Base-by-base conservation (phyloP, 495 filamentous ascomycete species). In the Lentithecium fluviatile region DNA sequence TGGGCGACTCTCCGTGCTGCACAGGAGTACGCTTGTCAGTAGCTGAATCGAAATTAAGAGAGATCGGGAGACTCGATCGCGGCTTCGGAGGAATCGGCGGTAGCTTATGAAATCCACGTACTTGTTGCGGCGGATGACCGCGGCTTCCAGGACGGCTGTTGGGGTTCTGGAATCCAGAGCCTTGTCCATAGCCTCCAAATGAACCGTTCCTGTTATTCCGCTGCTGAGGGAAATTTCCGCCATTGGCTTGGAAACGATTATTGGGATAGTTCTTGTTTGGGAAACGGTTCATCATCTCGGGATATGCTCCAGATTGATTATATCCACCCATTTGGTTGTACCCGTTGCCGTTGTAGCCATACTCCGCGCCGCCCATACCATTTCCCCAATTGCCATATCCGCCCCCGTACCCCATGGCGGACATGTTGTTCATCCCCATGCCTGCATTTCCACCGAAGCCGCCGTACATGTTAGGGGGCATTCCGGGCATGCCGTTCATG, bases 321-420 rank as follows among this genome's bases (percentile, higher is more conserved):
- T 81, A 83, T 75, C 83, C 83, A 79, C 77, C 82, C 82, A 48
- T 58, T 47, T 64, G 67, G 70, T 70, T 68, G 66, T 79, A 93
- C 74, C 88, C 88, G 82, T 85, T 78, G 85, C 86, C 85, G 75
- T 84, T 80, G 78, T 86, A 88, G 78, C 88, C 88, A 86, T 85
- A 92, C 74, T 88, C 86, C 86, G 84, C 82, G 77, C 86, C 84
- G 80, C 87, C 89, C 83, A 89, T 85, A 65, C 74, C 80, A 71
- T 85, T 82, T 81, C 82, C 84, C 73, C 82, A 82, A 52, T 62
- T 67, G 15, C 62, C 68, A 58, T 59, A 61, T 36, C 56, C 57
- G 57, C 64, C 66, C 11, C 71, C 69, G 52, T 65, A 71, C 45
- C 56, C 85, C 89, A 91, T 91, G 79, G 86, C 87, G 83, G 85